Evolutionary conservation across 805 yeast genomes (phyloP), one percentile per base, ranked within the genome.

Genomic region (Brettanomyces nanus): DNA sequence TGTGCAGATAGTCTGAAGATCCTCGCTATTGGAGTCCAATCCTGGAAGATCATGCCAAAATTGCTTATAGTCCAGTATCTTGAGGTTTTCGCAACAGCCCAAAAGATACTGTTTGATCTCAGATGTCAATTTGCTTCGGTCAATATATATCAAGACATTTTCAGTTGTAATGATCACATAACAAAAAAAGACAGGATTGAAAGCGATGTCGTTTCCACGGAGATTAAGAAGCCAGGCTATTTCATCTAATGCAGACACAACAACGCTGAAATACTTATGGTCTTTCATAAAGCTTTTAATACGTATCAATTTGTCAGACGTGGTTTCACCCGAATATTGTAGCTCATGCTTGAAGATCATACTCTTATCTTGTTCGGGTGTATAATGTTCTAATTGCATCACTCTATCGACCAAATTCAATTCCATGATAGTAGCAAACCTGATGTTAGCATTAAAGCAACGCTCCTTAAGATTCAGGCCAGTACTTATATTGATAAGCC

Each of bases 121-220:
- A 1, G 27, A 57, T 45, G 37, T 72, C 47, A 48, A 68, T 69
- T 39, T 62, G 48, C 42, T 64, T 60, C 44, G 52, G 47, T 70
- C 70, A 28, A 66, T 60, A 48, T 64, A 74, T 28, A 74, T 48
- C 2, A 47, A 50, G 18, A 64, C 57, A 13, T 53, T 50, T 33
- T 60, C 62, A 4, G 49, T 52, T 6, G 69, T 63, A 18, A 79
- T 63, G 1, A 71, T 54, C 2, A 75, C 64, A 49, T 78, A 83
- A 6, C 89, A 67, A 59, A 77, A 86, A 56, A 90, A 92, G 2
- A 87, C 90, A 0, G 97, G 97, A 51, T 81, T 80, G 54, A 71
- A 90, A 4, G 79, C 80, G 41, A 90, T 80, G 56, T 90, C 97
- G 18, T 49, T 44, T 13, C 78, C 79, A 42, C 80, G 58, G 39